These are phyloP conservation scores for Ophiosphaerella herpotricha DNA, from an alignment of 2,329 filamentous ascomycete genomes.

Conservation along the genomic window DNA sequence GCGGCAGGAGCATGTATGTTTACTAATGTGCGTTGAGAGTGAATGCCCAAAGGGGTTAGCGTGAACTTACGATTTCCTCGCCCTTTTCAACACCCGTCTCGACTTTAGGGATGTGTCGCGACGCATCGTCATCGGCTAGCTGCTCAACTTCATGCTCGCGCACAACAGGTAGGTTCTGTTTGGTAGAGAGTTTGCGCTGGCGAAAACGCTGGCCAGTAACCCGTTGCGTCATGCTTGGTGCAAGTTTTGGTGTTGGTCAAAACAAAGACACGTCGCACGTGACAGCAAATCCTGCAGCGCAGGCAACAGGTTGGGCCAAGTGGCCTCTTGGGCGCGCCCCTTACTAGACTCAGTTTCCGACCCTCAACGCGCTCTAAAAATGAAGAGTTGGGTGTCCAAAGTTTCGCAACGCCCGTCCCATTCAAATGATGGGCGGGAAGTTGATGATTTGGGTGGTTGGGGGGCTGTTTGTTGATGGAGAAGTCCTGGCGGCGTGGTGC, in stretches of 20 bases:
- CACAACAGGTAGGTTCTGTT: slow-evolving; percentile 84
- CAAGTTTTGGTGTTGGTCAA: slow-evolving; percentile 12
- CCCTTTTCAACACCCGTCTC: slow-evolving; percentile 96
- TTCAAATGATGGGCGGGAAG: slow-evolving; percentile 25
- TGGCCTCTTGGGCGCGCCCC: slow-evolving; percentile 21
- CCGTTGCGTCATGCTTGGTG: slow-evolving; percentile 42
- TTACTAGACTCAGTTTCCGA: slow-evolving; percentile 25
- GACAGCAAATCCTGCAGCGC: slow-evolving; percentile 30
- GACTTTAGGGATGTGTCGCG: slow-evolving; percentile 80
- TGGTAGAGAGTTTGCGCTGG: slow-evolving; percentile 90
- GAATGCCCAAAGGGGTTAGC: slow-evolving; percentile 37
- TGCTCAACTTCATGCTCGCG: slow-evolving; percentile 89
- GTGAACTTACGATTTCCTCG: slow-evolving; percentile 87
- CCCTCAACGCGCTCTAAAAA: slow-evolving; percentile 34
- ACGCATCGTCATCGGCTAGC: slow-evolving; percentile 80
- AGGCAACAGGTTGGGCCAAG: slow-evolving; percentile 22
- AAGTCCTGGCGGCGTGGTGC: slow-evolving; percentile 13
- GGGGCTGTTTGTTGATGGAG: slow-evolving; percentile 23
- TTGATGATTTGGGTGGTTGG: slow-evolving; percentile 22
- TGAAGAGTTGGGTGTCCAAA: slow-evolving; percentile 37
- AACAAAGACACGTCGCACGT: slow-evolving; percentile 26
- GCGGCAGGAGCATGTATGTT: neutral
- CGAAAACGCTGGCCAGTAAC: slow-evolving; percentile 65
- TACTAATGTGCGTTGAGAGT: slow-evolving; percentile 10
- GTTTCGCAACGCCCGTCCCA: slow-evolving; percentile 27